phyloP scores from a whole-genome alignment of 2,329 filamentous ascomycete genomes.

The Coniella vitis region DNA sequence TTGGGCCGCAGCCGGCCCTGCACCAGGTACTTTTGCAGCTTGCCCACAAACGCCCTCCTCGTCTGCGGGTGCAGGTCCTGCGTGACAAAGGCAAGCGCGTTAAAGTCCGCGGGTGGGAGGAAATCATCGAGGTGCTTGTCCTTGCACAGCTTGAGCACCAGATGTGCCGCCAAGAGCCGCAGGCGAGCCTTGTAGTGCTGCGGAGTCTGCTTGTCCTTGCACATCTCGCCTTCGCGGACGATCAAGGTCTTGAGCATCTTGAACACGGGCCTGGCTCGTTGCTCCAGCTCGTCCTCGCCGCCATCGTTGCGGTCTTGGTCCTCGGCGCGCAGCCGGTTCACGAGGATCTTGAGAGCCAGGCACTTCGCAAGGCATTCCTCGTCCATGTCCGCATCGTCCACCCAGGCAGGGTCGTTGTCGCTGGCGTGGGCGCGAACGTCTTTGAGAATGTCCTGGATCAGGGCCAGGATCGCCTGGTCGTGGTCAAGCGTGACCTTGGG shows the following conservation, averaged over 20 bases:
- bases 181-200: conserved; percentile 72
- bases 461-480: conserved; percentile 70
- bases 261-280: conserved; percentile 62
- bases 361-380: conserved; percentile 79
- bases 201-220: conserved; percentile 68
- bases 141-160: conserved; percentile 77
- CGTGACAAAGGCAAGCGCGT: conserved; percentile 70
- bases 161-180: conserved; percentile 72
- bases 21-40: conserved; percentile 85
- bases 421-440: conserved; percentile 58
- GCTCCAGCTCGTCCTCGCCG: conserved; percentile 42
- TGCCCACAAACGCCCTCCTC: conserved; percentile 70
- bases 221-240: conserved; percentile 69
- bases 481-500: conserved; percentile 66
- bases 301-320: conserved; percentile 31
- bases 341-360: conserved; percentile 75
- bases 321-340: conserved; percentile 70
- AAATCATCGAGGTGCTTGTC: conserved; percentile 69
- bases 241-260: conserved; percentile 73
- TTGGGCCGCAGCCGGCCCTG: conserved; percentile 61
- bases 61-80: conserved; percentile 73
- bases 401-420: conserved; percentile 56
- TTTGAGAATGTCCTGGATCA: conserved; percentile 69
- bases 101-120: conserved; percentile 68
- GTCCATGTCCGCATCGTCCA: conserved; percentile 60